phyloP scores from a whole-genome alignment of 108 stramenopile species.

The Nannochloropsis gaditana region DNA sequence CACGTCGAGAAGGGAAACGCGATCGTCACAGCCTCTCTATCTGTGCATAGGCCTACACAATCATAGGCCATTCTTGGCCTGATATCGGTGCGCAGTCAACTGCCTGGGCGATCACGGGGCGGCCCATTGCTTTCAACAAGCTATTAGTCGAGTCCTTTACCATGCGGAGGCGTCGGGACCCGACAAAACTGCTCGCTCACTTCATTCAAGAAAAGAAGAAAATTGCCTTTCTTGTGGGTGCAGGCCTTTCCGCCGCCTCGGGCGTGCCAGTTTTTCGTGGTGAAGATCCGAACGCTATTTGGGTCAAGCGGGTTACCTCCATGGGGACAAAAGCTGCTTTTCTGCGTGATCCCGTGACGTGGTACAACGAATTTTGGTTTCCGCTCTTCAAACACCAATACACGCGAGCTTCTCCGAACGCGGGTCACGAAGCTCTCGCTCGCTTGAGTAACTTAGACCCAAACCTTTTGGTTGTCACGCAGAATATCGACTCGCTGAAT shows the following conservation, averaged over 20 bases:
- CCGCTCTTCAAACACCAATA: conserved; percentile 29
- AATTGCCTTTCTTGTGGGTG: background rate
- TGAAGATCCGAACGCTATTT: background rate
- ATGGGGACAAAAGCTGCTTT: conserved; percentile 27
- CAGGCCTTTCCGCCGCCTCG: background rate
- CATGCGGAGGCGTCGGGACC: background rate
- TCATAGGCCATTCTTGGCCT: no score
- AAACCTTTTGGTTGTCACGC: conserved; percentile 29
- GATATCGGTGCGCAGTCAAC: no score
- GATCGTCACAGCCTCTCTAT: no score
- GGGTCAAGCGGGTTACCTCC: conserved; percentile 4
- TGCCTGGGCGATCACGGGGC: no score
- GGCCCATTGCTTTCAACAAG: no score
- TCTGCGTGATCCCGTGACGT: conserved; percentile 30
- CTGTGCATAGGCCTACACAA: no score
- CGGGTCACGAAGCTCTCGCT: conserved; percentile 43
- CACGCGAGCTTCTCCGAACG: conserved; percentile 28
- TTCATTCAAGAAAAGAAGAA: background rate
- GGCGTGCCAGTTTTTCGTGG: conserved; percentile 17
- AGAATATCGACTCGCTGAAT: conserved; percentile 34
- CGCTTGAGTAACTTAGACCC: conserved; percentile 23
- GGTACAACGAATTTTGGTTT: conserved; percentile 46
- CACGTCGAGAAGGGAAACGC: no score
- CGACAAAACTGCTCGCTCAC: background rate
- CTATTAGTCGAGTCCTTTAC: no score